Evolutionary conservation across 169 alveolate species (phyloP).

Genomic region (Eimeria zaria): DNA sequence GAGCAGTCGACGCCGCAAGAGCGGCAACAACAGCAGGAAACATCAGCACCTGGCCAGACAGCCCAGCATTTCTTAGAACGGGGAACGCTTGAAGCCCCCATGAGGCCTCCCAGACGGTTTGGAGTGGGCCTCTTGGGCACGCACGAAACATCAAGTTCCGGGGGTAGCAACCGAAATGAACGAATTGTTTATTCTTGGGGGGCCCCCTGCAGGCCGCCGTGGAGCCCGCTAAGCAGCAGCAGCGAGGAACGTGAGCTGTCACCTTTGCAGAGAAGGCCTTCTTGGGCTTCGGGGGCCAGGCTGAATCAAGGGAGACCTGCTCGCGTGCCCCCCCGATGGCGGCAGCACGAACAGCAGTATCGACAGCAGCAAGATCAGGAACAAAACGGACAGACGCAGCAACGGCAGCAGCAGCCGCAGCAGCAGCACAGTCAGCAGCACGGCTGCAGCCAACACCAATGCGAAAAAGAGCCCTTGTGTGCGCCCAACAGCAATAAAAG

Average conservation of each 20-base stretch:
- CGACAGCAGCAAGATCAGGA: neutral
- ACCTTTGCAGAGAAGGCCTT: conserved; percentile 21
- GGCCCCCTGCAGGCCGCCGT: conserved; percentile 23
- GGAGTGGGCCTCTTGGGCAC: conserved; percentile 46
- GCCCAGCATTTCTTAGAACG: neutral
- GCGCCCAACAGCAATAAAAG: conserved; percentile 21
- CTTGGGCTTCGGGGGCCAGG: conserved; percentile 49
- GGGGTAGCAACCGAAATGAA: neutral
- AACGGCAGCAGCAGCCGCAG: neutral
- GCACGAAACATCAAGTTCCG: neutral
- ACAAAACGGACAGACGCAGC: neutral
- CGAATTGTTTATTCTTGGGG: neutral
- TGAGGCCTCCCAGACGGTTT: conserved; percentile 28
- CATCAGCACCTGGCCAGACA: neutral
- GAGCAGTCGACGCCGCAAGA: conserved; percentile 27
- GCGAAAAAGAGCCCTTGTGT: neutral
- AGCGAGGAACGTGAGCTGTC: conserved; percentile 53
- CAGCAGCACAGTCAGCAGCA: conserved; percentile 12
- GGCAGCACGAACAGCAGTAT: conserved; percentile 18
- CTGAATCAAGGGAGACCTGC: neutral
- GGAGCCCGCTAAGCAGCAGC: conserved; percentile 11
- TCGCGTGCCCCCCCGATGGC: conserved; percentile 43
- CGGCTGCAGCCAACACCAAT: neutral
- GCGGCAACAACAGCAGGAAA: neutral
- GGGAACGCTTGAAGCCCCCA: conserved; percentile 56